These are phyloP conservation scores for Platanus orientalis DNA, from an alignment of 164 flowering plant species.

Conservation along the genomic window DNA sequence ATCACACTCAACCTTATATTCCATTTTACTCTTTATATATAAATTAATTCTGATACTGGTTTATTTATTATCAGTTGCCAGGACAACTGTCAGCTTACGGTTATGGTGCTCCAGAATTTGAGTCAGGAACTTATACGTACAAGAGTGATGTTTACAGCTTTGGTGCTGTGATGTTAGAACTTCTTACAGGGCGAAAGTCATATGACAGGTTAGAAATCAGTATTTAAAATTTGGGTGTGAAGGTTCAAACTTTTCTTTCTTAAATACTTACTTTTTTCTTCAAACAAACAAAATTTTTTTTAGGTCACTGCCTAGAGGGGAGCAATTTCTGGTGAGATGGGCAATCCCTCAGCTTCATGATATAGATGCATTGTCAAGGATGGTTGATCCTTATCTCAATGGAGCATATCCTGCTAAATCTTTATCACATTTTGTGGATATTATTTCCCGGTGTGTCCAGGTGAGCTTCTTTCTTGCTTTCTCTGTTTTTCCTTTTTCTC, in stretches of 20 bases:
- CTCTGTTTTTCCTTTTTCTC: neutral
- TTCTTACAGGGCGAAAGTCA: conserved; percentile 83
- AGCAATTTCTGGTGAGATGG: conserved; percentile 87
- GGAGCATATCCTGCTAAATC: conserved; percentile 78
- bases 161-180: conserved; percentile 96
- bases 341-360: conserved; percentile 94
- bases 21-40: neutral
- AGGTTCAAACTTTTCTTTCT: neutral
- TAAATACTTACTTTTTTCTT: neutral
- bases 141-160: conserved; percentile 95
- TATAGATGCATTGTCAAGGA: conserved; percentile 76
- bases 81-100: conserved; percentile 70
- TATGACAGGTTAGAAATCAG: conserved; percentile 56
- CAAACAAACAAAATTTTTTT: conserved; percentile 4
- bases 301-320: conserved; percentile 64
- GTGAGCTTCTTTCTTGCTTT: conserved; percentile 30
- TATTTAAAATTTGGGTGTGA: neutral
- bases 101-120: conserved; percentile 88
- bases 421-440: conserved; percentile 82
- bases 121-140: conserved; percentile 67
- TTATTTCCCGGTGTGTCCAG: conserved; percentile 84
- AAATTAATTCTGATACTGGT: neutral
- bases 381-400: conserved; percentile 90
- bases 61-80: conserved; percentile 52
- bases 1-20: neutral